Evolutionary conservation across 768 basidiomycete species (phyloP), one percentile per base, ranked within the genome.

Genomic region (Hydnomerulius pinastri): DNA sequence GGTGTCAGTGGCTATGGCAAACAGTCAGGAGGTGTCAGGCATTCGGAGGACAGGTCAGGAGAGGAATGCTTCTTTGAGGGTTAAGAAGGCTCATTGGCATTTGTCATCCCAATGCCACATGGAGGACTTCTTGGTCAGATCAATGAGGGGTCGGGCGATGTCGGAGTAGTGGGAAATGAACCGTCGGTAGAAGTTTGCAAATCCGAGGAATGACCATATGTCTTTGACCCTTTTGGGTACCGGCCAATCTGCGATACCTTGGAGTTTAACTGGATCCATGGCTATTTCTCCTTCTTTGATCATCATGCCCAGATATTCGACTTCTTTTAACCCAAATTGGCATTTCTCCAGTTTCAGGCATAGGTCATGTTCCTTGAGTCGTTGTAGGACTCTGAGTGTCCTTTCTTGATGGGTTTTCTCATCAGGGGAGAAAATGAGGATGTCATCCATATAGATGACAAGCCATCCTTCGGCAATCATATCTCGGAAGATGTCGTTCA

Each of bases 181-280:
- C 33, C 48, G n/a, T 9, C 64, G 53, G 40, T 70, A 73, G 17
- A 49, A 76, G n/a, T n/a, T n/a, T n/a, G n/a, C n/a, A n/a, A n/a
- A n/a, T n/a, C n/a, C n/a, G n/a, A n/a, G n/a, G n/a, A n/a, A n/a
- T n/a, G n/a, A n/a, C n/a, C n/a, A n/a, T n/a, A n/a, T n/a, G n/a
- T n/a, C n/a, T n/a, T n/a, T 42, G 21, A 49, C n/a, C 15, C n/a
- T 35, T 3, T 4, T 18, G 20, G 37, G 39, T 12, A 35, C 68
- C 2, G 60, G 70, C 70, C 72, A 73, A 11, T 64, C 48, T 2
- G 45, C 11, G 18, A 70, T 66, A 3, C 66, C 66, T 7, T 62
- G 25, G 0, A 77, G 25, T 53, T 79, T 78, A 2, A 46, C 50
- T 0, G 66, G 64, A 51, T 73, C 66, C 72, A 74, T 77, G 38